Evolutionary conservation across 495 filamentous ascomycete species (phyloP).

Genomic region (Sporormia fimetaria): DNA sequence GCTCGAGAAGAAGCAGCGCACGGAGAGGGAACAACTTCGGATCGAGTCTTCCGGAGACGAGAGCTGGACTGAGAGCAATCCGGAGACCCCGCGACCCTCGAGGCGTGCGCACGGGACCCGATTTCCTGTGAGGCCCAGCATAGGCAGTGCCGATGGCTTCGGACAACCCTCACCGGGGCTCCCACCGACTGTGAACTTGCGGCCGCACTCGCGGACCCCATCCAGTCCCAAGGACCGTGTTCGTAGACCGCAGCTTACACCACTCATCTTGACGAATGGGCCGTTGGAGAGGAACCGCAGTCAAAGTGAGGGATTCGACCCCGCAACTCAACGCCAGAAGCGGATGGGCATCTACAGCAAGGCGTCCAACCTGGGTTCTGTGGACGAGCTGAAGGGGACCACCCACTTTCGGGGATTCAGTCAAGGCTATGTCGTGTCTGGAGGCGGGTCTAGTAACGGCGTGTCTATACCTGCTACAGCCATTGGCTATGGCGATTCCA

Average conservation of each 20-base stretch:
- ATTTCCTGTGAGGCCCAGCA: constrained; percentile 74
- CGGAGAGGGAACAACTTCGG: constrained; percentile 37
- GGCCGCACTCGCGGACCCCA: constrained; percentile 72
- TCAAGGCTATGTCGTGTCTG: constrained; percentile 17
- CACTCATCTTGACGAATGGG: constrained; percentile 61
- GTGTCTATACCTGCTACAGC: constrained; percentile 18
- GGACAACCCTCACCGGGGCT: constrained; percentile 22
- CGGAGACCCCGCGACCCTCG: constrained; percentile 65
- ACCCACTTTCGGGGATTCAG: constrained; percentile 75
- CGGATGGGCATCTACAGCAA: constrained; percentile 83
- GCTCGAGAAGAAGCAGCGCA: constrained; percentile 36
- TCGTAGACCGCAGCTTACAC: constrained; percentile 57
- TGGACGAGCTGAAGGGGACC: constrained; percentile 68
- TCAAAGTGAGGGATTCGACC: constrained; percentile 75
- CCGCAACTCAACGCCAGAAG: constrained; percentile 49
- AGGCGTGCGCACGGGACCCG: constrained; percentile 64
- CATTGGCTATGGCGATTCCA: constrained; percentile 16
- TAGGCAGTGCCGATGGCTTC: constrained; percentile 35
- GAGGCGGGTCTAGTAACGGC: constrained; percentile 8
- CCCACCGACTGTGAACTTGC: constrained; percentile 57
- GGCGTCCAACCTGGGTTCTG: constrained; percentile 57
- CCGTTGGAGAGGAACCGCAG: constrained; percentile 75
- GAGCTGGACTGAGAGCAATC: constrained; percentile 40
- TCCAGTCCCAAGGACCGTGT: constrained; percentile 41
- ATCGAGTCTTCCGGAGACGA: constrained; percentile 54